Evolutionary conservation across 2,329 filamentous ascomycete genomes (phyloP).

Genomic region (Ascochyta rabiei): DNA sequence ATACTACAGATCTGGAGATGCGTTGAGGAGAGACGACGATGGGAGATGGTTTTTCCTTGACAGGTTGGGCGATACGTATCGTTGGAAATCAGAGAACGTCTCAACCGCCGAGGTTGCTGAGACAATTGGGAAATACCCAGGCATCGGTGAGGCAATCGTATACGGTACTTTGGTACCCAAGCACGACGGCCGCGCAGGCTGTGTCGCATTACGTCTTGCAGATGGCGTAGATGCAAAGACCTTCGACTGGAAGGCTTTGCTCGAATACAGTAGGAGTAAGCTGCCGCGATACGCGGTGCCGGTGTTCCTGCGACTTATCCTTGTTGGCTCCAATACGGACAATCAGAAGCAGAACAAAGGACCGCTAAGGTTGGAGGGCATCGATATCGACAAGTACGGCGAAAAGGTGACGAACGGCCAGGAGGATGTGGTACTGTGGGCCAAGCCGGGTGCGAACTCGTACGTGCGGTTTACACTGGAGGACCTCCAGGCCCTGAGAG

Average conservation of each 20-base stretch:
- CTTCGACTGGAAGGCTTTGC: slow-evolving; percentile 35
- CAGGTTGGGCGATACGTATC: slow-evolving; percentile 54
- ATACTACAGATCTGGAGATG: slow-evolving; percentile 55
- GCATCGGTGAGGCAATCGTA: slow-evolving; percentile 53
- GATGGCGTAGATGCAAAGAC: slow-evolving; percentile 39
- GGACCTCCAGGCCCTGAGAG: slow-evolving; percentile 26
- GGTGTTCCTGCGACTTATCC: slow-evolving; percentile 69
- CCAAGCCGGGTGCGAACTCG: slow-evolving; percentile 27
- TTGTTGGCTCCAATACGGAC: slow-evolving; percentile 64
- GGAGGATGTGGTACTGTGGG: slow-evolving; percentile 38
- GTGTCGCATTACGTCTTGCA: slow-evolving; percentile 63
- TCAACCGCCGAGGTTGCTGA: slow-evolving; percentile 55
- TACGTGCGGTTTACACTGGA: slow-evolving; percentile 33
- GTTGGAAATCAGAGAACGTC: slow-evolving; percentile 57
- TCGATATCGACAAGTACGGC: slow-evolving; percentile 58
- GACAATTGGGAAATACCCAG: slow-evolving; percentile 49
- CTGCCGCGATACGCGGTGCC: slow-evolving; percentile 77
- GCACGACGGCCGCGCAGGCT: slow-evolving; percentile 58
- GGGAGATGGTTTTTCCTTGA: slow-evolving; percentile 57
- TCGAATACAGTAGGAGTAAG: slow-evolving; percentile 30
- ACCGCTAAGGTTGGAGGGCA: slow-evolving; percentile 68
- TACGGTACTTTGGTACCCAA: slow-evolving; percentile 53
- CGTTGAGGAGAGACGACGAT: slow-evolving; percentile 50
- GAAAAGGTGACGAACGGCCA: slow-evolving; percentile 32
- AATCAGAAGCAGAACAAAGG: slow-evolving; percentile 83